Evolutionary conservation across 352 stramenopile species (phyloP).

Genomic region (Pythium catenulatum): DNA sequence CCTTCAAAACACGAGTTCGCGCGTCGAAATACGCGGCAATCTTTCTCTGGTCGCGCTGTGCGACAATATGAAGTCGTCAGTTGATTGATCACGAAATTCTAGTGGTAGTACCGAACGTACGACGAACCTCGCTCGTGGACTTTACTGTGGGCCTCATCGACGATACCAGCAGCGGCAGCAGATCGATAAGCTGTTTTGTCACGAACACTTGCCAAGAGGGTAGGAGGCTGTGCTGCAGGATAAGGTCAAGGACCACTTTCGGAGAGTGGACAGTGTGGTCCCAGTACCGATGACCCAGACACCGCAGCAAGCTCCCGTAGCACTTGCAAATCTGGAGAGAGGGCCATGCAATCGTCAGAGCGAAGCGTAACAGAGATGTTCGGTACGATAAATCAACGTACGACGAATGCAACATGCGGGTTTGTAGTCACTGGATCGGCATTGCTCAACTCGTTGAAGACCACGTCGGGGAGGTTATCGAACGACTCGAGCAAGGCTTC

Average conservation of each 20-base stretch:
- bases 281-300: constrained; percentile 90
- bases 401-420: constrained; percentile 86
- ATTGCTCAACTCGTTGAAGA: constrained; percentile 91
- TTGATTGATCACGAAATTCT: no score
- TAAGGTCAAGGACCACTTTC: constrained; percentile 79
- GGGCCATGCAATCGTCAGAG: background rate
- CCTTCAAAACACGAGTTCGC: constrained; percentile 72
- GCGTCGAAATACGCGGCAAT: constrained; percentile 80
- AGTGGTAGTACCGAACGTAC: no score
- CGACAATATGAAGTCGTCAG: no score
- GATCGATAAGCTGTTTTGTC: constrained; percentile 88
- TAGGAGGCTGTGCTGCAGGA: constrained; percentile 83
- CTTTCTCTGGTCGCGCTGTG: constrained; percentile 70
- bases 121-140: constrained; percentile 66
- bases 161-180: constrained; percentile 80
- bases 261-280: constrained; percentile 87
- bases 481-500: constrained; percentile 91
- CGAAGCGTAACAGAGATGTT: background rate
- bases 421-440: constrained; percentile 80
- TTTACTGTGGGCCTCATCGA: constrained; percentile 84
- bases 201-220: constrained; percentile 86
- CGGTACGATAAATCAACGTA: constrained; percentile 56
- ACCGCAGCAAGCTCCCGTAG: constrained; percentile 84
- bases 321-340: constrained; percentile 87
- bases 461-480: constrained; percentile 91